A percentile compares a stretch with the other conserved stretches of the same genome.
These are phyloP conservation scores for Eudorina sp. DNA, from an alignment of 139 green algal genomes.

Conservation along the genomic window DNA sequence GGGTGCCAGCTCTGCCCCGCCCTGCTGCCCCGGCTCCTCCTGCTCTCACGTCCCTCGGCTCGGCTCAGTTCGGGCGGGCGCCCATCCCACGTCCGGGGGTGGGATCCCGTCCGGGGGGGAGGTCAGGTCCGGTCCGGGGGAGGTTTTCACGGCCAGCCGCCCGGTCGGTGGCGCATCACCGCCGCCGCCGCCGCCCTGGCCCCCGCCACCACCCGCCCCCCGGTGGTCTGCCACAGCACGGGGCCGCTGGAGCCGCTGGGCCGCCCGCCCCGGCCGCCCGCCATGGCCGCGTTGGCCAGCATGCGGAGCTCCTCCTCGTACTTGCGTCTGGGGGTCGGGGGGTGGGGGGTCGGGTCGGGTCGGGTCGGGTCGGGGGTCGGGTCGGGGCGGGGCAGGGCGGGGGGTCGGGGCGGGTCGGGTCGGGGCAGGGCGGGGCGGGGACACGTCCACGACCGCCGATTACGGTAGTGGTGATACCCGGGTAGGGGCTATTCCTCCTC, in stretches of 20 bases:
- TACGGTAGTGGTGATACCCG: too few species aligned
- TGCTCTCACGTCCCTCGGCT: too few species aligned
- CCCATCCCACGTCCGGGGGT: too few species aligned
- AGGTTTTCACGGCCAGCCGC: not conserved
- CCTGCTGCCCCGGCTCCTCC: too few species aligned
- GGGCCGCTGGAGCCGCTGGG: not conserved
- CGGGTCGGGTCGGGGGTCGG: too few species aligned
- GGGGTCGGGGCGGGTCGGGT: not conserved
- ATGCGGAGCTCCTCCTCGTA: constrained; percentile 16
- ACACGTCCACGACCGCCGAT: not conserved
- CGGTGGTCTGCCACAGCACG: constrained; percentile 5
- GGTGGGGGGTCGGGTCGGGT: not conserved
- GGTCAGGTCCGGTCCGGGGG: too few species aligned
- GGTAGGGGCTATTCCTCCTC: not conserved
- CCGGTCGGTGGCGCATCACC: constrained; percentile 12
- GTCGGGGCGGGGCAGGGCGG: not conserved
- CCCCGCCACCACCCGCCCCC: not conserved
- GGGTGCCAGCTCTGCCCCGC: too few species aligned
- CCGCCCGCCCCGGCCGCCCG: not conserved
- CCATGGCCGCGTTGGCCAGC: not conserved
- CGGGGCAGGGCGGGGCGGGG: too few species aligned
- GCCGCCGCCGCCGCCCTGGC: constrained; percentile 3
- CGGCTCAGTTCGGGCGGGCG: too few species aligned
- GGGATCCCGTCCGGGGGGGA: too few species aligned
- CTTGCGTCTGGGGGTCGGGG: not conserved